These are phyloP conservation scores for Sporothrix brunneoviolacea DNA, from an alignment of 2,329 filamentous ascomycete genomes.

Conservation along the genomic window DNA sequence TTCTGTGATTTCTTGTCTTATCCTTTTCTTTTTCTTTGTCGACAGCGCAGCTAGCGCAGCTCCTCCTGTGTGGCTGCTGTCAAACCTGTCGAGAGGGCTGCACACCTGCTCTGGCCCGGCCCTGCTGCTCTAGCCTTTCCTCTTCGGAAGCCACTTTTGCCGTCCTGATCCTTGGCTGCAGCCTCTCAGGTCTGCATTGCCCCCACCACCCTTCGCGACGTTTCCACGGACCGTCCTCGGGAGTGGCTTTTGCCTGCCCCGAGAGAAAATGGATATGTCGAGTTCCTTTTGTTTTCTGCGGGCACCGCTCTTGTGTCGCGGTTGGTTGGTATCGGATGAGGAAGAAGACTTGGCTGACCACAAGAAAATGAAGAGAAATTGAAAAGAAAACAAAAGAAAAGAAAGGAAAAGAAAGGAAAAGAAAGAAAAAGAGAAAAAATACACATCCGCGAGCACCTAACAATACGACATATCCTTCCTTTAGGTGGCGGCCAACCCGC, in stretches of 20 bases:
- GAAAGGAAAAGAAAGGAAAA: not conserved
- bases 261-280: not conserved
- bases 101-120: too few relatives aligned
- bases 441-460: not conserved
- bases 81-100: not conserved
- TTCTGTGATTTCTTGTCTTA: not conserved
- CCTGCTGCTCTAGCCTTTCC: too few relatives aligned
- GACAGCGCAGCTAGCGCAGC: not conserved
- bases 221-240: not conserved
- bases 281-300: not conserved
- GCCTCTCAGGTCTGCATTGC: not conserved
- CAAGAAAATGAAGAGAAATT: too few relatives aligned
- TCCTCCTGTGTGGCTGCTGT: not conserved
- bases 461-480: too few relatives aligned
- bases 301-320: too few relatives aligned
- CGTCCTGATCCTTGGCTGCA: too few relatives aligned
- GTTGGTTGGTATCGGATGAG: too few relatives aligned
- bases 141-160: too few relatives aligned
- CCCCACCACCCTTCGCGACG: not conserved
- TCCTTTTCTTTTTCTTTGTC: not conserved
- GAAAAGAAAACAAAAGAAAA: not conserved
- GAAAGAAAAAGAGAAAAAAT: not conserved
- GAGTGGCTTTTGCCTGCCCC: not conserved
- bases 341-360: too few relatives aligned
- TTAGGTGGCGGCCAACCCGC: too few relatives aligned